A percentile compares a stretch with the other conserved stretches of the same genome.
phyloP scores from a whole-genome alignment of 331 rosid species.

The Erythrophleum ivorense region DNA sequence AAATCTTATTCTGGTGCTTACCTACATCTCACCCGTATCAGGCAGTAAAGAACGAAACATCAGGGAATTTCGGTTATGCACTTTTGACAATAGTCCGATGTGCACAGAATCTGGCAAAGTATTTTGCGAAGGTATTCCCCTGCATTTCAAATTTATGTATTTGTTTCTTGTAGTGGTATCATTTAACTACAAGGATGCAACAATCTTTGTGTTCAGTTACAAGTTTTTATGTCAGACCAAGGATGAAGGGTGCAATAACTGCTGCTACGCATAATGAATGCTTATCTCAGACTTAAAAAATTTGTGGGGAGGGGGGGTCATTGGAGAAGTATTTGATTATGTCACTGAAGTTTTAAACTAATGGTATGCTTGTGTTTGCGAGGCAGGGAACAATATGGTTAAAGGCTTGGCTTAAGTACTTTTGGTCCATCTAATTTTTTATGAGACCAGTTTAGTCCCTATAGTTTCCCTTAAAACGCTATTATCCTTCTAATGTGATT shows the following conservation, averaged over 20 bases:
- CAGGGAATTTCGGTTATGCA: conserved; percentile 64
- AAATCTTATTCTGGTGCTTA: conserved; percentile 30
- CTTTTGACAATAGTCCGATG: conserved; percentile 69
- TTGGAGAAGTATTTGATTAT: no score
- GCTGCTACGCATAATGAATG: neutral
- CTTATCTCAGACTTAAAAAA: no score
- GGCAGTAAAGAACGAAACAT: conserved; percentile 76
- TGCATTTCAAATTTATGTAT: neutral
- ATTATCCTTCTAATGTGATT: neutral
- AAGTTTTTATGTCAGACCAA: conserved; percentile 8
- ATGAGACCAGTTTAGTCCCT: neutral
- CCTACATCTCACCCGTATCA: conserved; percentile 39
- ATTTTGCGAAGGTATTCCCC: conserved; percentile 75
- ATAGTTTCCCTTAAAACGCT: neutral
- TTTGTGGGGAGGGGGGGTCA: no score
- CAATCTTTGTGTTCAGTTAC: conserved; percentile 1
- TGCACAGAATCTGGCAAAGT: conserved; percentile 66
- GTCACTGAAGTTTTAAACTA: no score
- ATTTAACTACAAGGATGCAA: conserved; percentile 1
- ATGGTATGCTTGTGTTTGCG: no score
- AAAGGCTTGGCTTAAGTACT: neutral
- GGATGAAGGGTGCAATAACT: conserved; percentile 11
- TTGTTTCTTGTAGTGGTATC: conserved; percentile 22
- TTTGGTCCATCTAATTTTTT: no score
- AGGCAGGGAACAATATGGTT: no score